phyloP scores from a whole-genome alignment of 176 grass and related monocot genomes.

The Phyllostachys edulis region DNA sequence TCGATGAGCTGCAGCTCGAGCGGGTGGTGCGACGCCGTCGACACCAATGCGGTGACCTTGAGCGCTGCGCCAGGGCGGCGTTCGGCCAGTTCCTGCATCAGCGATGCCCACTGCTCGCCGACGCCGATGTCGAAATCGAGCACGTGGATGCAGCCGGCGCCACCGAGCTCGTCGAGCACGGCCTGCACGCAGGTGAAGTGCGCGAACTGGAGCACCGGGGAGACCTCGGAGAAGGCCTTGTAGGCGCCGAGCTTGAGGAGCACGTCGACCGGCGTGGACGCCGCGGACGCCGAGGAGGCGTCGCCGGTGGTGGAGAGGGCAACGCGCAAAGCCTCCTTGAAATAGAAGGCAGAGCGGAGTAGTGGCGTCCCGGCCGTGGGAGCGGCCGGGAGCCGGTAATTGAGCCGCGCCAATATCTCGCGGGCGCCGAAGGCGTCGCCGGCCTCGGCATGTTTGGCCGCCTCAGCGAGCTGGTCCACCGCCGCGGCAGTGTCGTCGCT shows the following conservation, averaged over 20 bases:
- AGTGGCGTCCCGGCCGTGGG: constrained; percentile 51
- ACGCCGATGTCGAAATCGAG: constrained; percentile 86
- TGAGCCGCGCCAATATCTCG: constrained; percentile 91
- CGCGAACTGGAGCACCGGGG: constrained; percentile 70
- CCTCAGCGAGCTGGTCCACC: constrained; percentile 41
- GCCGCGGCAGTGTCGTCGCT: constrained; percentile 1
- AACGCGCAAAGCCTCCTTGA: constrained; percentile 68
- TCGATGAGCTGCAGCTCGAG: constrained; percentile 66
- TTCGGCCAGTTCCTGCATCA: constrained; percentile 75
- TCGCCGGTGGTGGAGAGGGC: constrained; percentile 31
- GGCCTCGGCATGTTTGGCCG: constrained; percentile 39
- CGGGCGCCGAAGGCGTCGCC: constrained; percentile 50
- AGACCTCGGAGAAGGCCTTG: constrained; percentile 77
- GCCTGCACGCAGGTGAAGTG: constrained; percentile 84
- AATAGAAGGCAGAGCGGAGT: constrained; percentile 76
- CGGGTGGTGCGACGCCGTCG: constrained; percentile 44
- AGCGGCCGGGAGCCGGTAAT: constrained; percentile 63
- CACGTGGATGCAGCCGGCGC: constrained; percentile 60
- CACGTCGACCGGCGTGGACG: constrained; percentile 47
- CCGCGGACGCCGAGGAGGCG: neutral
- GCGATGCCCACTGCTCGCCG: constrained; percentile 77
- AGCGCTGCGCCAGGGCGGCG: constrained; percentile 41
- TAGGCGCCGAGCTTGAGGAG: constrained; percentile 63
- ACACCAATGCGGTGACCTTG: constrained; percentile 63
- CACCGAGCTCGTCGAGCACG: constrained; percentile 62